A percentile compares a stretch with the other conserved stretches of the same genome.
Conservation (phyloP, 768 basidiomycete genomes). For the Leccinum fibrillosum region DNA sequence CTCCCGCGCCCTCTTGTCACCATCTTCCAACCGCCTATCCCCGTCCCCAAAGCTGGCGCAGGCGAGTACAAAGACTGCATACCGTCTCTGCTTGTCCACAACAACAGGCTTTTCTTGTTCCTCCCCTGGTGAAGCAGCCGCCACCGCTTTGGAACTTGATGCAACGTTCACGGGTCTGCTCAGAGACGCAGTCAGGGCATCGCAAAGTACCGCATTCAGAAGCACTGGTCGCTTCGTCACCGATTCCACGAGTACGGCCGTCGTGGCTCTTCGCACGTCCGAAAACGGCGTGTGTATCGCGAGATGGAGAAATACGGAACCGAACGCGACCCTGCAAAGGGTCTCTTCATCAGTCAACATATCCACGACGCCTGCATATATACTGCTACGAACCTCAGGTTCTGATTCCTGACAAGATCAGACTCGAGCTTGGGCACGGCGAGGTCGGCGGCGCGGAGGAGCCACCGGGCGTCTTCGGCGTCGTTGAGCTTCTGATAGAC, state of each 20-base stretch:
- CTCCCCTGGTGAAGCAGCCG: constrained; percentile 7
- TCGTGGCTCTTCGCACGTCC: constrained; percentile 48
- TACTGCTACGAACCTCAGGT: constrained; percentile 41
- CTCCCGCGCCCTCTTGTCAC: constrained; percentile 37
- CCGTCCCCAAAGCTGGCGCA: constrained; percentile 39
- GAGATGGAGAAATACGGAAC: constrained; percentile 66
- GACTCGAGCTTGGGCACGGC: constrained; percentile 43
- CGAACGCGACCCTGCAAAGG: constrained; percentile 51
- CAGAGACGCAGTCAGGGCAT: constrained; percentile 52
- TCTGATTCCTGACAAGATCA: constrained; percentile 52
- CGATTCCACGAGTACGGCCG: constrained; percentile 40
- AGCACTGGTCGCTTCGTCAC: constrained; percentile 43
- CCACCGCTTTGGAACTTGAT: constrained; percentile 15
- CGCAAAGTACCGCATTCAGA: constrained; percentile 51
- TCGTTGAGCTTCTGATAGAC: constrained; percentile 71
- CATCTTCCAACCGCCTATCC: constrained; percentile 29
- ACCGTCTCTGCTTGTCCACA: constrained; percentile 49
- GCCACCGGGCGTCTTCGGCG: constrained; percentile 68
- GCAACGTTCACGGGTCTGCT: constrained; percentile 31
- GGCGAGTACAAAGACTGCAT: constrained; percentile 53
- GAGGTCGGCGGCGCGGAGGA: constrained; percentile 62
- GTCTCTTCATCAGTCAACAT: neutral
- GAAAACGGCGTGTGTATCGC: constrained; percentile 56
- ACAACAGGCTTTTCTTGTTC: constrained; percentile 39
- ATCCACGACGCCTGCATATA: neutral